Base-by-base conservation (phyloP, 495 filamentous ascomycete species). In the Penicillium simplicissimum region DNA sequence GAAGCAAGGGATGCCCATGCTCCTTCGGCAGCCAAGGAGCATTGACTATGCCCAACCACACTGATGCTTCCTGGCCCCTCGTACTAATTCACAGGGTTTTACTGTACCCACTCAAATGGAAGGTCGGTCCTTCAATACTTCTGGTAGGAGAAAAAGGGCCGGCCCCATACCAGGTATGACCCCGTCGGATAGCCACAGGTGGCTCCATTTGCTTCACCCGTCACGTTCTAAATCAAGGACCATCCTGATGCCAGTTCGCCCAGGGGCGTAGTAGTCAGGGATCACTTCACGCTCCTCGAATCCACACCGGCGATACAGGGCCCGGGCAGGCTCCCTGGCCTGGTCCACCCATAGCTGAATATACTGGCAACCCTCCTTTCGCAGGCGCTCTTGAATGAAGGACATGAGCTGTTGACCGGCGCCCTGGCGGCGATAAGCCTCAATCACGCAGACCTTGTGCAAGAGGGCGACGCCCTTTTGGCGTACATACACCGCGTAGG, bases 321-420 rank as follows among this genome's bases (percentile, higher is more conserved):
- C 68, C 52, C 81, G 72, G 6, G 85, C 83, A 57, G 79, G 70
- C 28, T 73, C 67, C 63, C 83, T 80, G 43, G 63, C 75, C 72
- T 81, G 76, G 65, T 88, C 86, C 28, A 87, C 86, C 86, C 85
- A 88, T 52, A 87, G 70, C 54, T 87, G 80, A 40, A 88, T 79
- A 43, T 71, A 78, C 51, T 76, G 73, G 68, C 84, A 84, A 52
- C 83, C 82, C 66, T 83, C 80, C 66, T 75, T 81, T 64, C 69
- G 73, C 25, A 87, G 69, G 53, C 77, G 75, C 55, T 72, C 67
- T 35, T 76, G 73, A 63, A 85, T 77, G 61, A 75, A 74, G 59
- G 74, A 62, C 66, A 88, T 67, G 55, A 87, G 74, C 66, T 74
- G 71, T 61, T 71, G 76, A 45, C 81, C 86, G 33, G 86, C 68